Conservation (phyloP, 345 rosid genomes). For the Brassica incana region DNA sequence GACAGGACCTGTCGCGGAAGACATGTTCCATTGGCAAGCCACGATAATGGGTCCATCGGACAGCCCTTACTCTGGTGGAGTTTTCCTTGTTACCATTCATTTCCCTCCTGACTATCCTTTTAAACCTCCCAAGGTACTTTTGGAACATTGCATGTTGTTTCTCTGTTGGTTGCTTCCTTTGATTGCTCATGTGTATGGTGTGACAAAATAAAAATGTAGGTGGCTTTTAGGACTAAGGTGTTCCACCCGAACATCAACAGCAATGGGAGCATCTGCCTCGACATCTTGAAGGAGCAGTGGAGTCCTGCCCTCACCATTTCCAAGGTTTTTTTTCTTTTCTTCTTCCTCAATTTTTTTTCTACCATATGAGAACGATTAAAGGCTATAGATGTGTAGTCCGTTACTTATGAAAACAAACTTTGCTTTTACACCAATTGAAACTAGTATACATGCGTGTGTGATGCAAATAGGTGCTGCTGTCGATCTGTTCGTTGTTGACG, state of each 20-base stretch:
- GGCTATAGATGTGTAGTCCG: neutral
- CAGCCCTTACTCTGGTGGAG: constrained; percentile 78
- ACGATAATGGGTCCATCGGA: constrained; percentile 87
- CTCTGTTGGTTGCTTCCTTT: neutral
- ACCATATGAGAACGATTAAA: neutral
- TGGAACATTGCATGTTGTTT: neutral
- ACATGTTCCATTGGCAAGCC: constrained; percentile 90
- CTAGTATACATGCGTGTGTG: neutral
- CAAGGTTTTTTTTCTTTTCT: constrained; percentile 51
- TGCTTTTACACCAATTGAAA: neutral
- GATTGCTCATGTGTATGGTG: neutral
- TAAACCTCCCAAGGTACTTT: constrained; percentile 71
- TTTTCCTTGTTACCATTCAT: constrained; percentile 72
- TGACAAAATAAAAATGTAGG: constrained; percentile 45
- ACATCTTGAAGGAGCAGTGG: constrained; percentile 98
- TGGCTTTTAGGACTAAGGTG: constrained; percentile 93
- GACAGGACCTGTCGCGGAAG: constrained; percentile 81
- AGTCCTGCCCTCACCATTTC: constrained; percentile 95
- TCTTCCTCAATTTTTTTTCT: neutral
- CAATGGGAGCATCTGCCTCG: constrained; percentile 95
- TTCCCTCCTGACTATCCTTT: constrained; percentile 86
- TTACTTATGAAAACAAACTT: neutral
- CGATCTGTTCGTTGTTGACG: constrained; percentile 91
- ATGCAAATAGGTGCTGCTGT: constrained; percentile 68
- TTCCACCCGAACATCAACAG: constrained; percentile 94